phyloP scores from a whole-genome alignment of 352 stramenopile genomes.

The Phytophthora ohioensis region DNA sequence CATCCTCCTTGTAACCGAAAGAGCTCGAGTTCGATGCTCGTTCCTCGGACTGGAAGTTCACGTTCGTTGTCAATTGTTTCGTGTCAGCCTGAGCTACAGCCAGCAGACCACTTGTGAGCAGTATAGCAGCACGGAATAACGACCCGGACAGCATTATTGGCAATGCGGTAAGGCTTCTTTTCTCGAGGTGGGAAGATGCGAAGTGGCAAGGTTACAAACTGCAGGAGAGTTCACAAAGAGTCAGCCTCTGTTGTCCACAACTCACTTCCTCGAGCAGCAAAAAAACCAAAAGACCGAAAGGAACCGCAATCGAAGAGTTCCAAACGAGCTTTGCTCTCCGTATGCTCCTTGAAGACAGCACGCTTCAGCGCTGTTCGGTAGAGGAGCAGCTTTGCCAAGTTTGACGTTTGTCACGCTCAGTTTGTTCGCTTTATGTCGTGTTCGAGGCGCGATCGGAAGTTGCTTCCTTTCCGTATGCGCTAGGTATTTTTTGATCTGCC shows the following conservation, averaged over 20 bases:
- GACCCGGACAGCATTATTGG: slow-evolving; percentile 28
- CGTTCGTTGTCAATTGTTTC: slow-evolving; percentile 15
- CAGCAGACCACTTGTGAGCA: slow-evolving; percentile 10
- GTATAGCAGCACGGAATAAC: slow-evolving; percentile 29
- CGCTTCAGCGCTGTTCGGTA: slow-evolving; percentile 9
- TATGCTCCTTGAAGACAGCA: slow-evolving; percentile 8
- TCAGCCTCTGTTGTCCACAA: slow-evolving; percentile 1
- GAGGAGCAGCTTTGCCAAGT: background rate
- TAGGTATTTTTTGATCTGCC: slow-evolving; percentile 12
- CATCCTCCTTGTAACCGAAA: slow-evolving; percentile 52
- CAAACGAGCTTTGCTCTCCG: slow-evolving; percentile 28
- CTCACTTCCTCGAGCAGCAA: slow-evolving; percentile 10
- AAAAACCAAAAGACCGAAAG: background rate
- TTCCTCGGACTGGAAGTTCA: slow-evolving; percentile 35
- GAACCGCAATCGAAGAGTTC: slow-evolving; percentile 5
- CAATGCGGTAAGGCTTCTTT: slow-evolving; percentile 1
- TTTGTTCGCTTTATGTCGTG: slow-evolving; percentile 6
- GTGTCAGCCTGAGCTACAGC: slow-evolving; percentile 23
- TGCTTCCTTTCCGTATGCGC: slow-evolving; percentile 21
- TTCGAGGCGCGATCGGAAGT: background rate
- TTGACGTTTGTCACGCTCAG: background rate
- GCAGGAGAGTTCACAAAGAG: slow-evolving; percentile 4
- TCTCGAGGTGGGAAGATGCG: slow-evolving; percentile 18
- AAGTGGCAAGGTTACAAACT: slow-evolving; percentile 22
- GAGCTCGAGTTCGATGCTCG: slow-evolving; percentile 8